These are phyloP conservation scores for Eustoma russellianum DNA, from an alignment of 257 asterid genomes.

Conservation along the genomic window DNA sequence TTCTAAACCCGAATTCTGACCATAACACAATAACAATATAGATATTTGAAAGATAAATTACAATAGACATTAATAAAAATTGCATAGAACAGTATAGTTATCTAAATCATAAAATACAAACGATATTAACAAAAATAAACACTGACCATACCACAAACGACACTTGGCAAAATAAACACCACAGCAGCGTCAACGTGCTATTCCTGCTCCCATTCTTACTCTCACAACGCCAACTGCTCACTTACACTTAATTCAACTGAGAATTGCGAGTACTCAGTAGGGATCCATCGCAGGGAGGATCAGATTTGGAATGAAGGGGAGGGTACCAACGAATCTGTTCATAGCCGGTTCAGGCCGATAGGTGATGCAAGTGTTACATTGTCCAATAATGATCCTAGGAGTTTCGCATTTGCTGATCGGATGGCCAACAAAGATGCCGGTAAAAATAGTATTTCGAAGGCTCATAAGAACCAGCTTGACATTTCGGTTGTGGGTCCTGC, in stretches of 20 bases:
- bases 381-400: constrained; percentile 40
- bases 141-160: too few species aligned
- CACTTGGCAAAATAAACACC: too few species aligned
- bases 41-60: too few species aligned
- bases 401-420: constrained; percentile 35
- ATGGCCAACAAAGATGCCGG: constrained; percentile 42
- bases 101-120: too few species aligned
- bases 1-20: too few species aligned
- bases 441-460: constrained; percentile 49
- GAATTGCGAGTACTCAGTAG: constrained; percentile 46
- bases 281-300: constrained; percentile 64
- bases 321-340: constrained; percentile 87
- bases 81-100: too few species aligned
- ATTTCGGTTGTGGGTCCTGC: constrained; percentile 50
- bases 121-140: too few species aligned
- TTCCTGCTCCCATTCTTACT: constrained; percentile 55
- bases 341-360: constrained; percentile 75
- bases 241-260: constrained; percentile 67
- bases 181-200: constrained; percentile 68
- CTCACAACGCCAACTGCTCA: constrained; percentile 92
- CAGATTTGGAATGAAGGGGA: constrained; percentile 91
- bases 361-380: constrained; percentile 75
- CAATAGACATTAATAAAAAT: too few species aligned
- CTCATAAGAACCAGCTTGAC: constrained; percentile 66
- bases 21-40: too few species aligned